These are phyloP conservation scores for Meredithiella fracta DNA, from an alignment of 2,329 filamentous ascomycete genomes.

Conservation along the genomic window DNA sequence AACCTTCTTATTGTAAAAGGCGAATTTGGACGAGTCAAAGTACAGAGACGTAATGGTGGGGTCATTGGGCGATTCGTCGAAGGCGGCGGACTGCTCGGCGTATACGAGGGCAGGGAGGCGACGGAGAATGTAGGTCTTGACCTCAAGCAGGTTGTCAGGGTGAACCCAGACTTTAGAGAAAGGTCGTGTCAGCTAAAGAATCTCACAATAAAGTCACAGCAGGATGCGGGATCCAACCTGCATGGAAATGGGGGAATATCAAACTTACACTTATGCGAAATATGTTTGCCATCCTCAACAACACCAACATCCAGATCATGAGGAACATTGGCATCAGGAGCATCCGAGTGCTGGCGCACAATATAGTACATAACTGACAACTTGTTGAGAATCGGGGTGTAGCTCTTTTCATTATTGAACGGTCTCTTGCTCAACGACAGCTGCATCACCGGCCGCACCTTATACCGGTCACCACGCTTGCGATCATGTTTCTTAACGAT, in stretches of 20 bases:
- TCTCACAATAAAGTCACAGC: background rate
- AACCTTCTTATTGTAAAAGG: conserved; percentile 74
- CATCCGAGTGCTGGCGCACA: conserved; percentile 67
- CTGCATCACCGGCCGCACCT: conserved; percentile 79
- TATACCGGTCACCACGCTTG: conserved; percentile 72
- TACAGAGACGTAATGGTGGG: conserved; percentile 91
- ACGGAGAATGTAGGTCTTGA: conserved; percentile 88
- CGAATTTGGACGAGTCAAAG: conserved; percentile 77
- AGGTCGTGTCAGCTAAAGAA: conserved; percentile 17
- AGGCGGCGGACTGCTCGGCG: conserved; percentile 70
- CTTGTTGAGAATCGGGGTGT: conserved; percentile 75
- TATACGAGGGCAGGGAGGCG: conserved; percentile 84
- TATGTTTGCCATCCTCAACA: conserved; percentile 40
- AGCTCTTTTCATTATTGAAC: conserved; percentile 83
- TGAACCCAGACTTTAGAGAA: conserved; percentile 67
- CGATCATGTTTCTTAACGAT: conserved; percentile 98
- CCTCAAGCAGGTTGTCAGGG: conserved; percentile 83
- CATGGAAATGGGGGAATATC: background rate
- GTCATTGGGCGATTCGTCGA: conserved; percentile 65
- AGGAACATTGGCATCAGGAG: conserved; percentile 25
- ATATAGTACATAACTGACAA: conserved; percentile 94
- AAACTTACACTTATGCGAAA: conserved; percentile 64
- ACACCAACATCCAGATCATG: conserved; percentile 23
- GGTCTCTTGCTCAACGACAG: conserved; percentile 74
- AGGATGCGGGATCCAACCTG: background rate